Evolutionary conservation across 1,139 yeast genomes (phyloP).

Genomic region (Candida tetrigidarum): DNA sequence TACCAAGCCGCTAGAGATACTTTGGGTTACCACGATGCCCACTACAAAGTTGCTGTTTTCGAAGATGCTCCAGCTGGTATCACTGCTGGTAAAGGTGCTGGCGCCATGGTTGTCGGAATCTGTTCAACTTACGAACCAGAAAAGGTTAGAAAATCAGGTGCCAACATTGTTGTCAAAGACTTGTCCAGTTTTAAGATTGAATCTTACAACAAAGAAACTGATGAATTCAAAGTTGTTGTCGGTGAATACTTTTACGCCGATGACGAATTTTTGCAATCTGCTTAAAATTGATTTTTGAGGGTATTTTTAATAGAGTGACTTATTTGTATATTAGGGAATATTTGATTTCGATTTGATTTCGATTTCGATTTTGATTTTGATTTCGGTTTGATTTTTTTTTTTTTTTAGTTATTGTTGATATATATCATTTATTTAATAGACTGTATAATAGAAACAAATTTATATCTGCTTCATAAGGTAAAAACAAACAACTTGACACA

Average conservation of each 20-base stretch:
- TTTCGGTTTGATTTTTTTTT: not conserved
- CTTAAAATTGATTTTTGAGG: constrained; percentile 12
- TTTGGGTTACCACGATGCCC: constrained; percentile 51
- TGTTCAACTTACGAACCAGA: constrained; percentile 79
- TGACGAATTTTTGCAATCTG: constrained; percentile 42
- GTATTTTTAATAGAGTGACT: not conserved
- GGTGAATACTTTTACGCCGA: constrained; percentile 50
- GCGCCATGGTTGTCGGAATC: constrained; percentile 82
- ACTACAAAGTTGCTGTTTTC: constrained; percentile 66
- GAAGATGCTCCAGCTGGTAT: constrained; percentile 93
- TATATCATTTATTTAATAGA: not conserved
- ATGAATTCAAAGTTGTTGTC: constrained; percentile 51
- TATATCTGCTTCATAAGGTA: not conserved
- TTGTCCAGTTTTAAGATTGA: constrained; percentile 53
- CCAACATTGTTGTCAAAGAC: constrained; percentile 79
- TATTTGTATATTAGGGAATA: constrained; percentile 5
- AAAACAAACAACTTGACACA: too few species aligned
- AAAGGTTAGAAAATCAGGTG: constrained; percentile 73
- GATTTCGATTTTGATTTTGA: too few species aligned
- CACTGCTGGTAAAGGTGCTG: constrained; percentile 82
- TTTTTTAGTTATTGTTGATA: constrained; percentile 1
- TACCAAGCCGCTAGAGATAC: constrained; percentile 67
- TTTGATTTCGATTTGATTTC: too few species aligned
- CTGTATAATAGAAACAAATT: not conserved
- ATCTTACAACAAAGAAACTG: constrained; percentile 47